These are phyloP conservation scores for Lepidium sativum DNA, from an alignment of 345 rosid species.

Conservation along the genomic window DNA sequence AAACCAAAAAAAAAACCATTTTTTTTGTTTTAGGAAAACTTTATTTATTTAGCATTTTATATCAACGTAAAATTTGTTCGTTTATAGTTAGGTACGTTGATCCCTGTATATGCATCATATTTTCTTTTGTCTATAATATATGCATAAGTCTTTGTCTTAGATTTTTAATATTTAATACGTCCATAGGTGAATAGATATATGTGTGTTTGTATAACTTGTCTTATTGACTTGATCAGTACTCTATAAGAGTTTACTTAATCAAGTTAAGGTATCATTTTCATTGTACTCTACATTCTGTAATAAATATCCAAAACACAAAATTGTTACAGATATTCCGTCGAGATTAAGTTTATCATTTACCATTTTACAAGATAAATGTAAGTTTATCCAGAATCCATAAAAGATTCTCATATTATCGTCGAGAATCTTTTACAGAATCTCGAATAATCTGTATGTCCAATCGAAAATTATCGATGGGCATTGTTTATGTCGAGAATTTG, in stretches of 20 bases:
- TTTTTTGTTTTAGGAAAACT: background rate
- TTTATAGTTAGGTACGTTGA: background rate
- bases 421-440: too few species aligned
- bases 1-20: background rate
- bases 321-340: too few species aligned
- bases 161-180: background rate
- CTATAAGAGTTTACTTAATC: background rate
- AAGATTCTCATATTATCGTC: too few species aligned
- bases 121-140: background rate
- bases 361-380: too few species aligned
- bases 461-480: too few species aligned
- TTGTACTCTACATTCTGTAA: too few species aligned
- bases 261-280: too few species aligned
- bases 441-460: too few species aligned
- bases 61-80: background rate
- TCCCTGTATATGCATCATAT: background rate
- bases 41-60: background rate
- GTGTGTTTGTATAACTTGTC: background rate
- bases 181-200: background rate
- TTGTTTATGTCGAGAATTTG: too few species aligned
- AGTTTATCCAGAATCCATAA: too few species aligned
- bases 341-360: too few species aligned
- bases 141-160: background rate
- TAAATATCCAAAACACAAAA: too few species aligned
- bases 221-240: background rate